A percentile compares a stretch with the other conserved stretches of the same genome.
phyloP scores from a whole-genome alignment of 1,284 basidiomycete genomes.

The Gymnopus androsaceus region DNA sequence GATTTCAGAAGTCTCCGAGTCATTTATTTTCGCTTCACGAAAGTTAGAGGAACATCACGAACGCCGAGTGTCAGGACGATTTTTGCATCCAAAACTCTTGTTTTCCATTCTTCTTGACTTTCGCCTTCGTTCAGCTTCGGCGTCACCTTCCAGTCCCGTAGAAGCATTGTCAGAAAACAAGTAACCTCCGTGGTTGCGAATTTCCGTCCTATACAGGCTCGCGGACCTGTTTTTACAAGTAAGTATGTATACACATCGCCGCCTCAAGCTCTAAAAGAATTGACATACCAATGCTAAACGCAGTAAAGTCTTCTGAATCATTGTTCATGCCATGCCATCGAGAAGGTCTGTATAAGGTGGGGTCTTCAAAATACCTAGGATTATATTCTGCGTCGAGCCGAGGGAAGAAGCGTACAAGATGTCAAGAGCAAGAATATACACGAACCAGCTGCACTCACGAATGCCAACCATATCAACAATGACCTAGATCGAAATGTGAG shows the following conservation, averaged over 20 bases:
- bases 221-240: not conserved
- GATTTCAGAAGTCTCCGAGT: not conserved
- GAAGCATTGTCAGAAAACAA: slow-evolving; percentile 27
- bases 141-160: slow-evolving; percentile 30
- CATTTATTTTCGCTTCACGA: slow-evolving; percentile 6
- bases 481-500: not conserved
- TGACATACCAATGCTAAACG: slow-evolving; percentile 19
- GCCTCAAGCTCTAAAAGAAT: slow-evolving; percentile 10
- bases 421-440: not conserved
- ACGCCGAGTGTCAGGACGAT: slow-evolving; percentile 17
- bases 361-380: slow-evolving; percentile 29
- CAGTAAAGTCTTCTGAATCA: slow-evolving; percentile 19
- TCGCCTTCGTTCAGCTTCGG: slow-evolving; percentile 13
- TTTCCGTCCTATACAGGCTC: slow-evolving; percentile 26
- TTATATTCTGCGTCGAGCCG: slow-evolving; percentile 23
- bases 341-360: slow-evolving; percentile 30
- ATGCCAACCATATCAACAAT: slow-evolving; percentile 22
- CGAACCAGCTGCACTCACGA: no score
- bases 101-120: slow-evolving; percentile 13
- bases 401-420: not conserved
- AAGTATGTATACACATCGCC: slow-evolving; percentile 19
- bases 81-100: slow-evolving; percentile 17
- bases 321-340: slow-evolving; percentile 31
- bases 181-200: slow-evolving; percentile 33
- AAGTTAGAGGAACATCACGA: slow-evolving; percentile 15